phyloP scores from a whole-genome alignment of 352 stramenopile species.

The Pythium utonaiense region DNA sequence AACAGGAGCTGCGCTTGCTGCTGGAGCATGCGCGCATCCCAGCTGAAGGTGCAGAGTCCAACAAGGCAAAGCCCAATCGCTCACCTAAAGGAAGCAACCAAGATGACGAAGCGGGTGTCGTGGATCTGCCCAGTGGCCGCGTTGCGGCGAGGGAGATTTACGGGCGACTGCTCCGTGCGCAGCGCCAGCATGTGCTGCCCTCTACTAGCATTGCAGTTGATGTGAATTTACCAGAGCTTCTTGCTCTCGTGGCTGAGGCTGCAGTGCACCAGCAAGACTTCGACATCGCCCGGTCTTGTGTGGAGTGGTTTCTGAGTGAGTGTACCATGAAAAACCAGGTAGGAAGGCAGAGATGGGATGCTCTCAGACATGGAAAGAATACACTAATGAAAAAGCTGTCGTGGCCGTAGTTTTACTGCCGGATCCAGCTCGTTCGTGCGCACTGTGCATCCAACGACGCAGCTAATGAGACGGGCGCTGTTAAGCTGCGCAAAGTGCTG shows the following conservation, averaged over 20 bases:
- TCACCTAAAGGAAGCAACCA: neutral
- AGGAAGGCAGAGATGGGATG: neutral
- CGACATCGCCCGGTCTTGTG: conserved; percentile 40
- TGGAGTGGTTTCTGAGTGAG: conserved; percentile 73
- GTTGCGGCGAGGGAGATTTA: conserved; percentile 37
- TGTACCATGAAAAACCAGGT: conserved; percentile 74
- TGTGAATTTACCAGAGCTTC: conserved; percentile 60
- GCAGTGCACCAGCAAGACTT: conserved; percentile 69
- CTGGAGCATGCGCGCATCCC: conserved; percentile 37
- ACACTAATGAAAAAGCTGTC: neutral
- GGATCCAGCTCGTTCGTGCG: conserved; percentile 78
- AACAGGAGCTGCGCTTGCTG: conserved; percentile 48
- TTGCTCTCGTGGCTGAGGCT: conserved; percentile 73
- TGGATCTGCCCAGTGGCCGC: neutral
- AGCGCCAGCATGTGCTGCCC: conserved; percentile 38
- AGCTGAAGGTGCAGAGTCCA: neutral
- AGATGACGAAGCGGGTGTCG: neutral
- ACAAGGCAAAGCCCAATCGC: conserved; percentile 12
- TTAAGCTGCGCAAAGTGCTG: conserved; percentile 46
- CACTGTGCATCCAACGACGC: conserved; percentile 51
- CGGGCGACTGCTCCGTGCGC: conserved; percentile 26
- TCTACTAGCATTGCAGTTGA: conserved; percentile 17
- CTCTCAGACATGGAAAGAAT: neutral
- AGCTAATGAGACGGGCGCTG: conserved; percentile 32
- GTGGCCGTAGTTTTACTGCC: conserved; percentile 74